These are phyloP conservation scores for Coemansia sp. DNA, from an alignment of 192 early-diverging fungal genomes.

Conservation along the genomic window DNA sequence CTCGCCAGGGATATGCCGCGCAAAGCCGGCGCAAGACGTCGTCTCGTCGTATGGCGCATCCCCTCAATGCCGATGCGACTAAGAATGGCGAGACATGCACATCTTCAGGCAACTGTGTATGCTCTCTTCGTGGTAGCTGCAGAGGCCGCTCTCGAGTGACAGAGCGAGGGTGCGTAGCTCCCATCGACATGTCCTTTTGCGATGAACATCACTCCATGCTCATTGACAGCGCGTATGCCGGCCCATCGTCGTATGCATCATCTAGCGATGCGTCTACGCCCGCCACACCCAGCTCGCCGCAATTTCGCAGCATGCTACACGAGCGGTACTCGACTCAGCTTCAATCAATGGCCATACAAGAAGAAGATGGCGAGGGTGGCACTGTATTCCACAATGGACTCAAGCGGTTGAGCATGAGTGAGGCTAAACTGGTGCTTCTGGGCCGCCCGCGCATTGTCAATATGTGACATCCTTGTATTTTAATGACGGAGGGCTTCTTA, in stretches of 20 bases:
- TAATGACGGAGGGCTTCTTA: no score
- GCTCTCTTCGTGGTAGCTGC: background rate
- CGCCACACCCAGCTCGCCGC: constrained; percentile 18
- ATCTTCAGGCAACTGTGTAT: background rate
- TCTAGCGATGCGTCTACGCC: constrained; percentile 14
- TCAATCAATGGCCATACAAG: constrained; percentile 21
- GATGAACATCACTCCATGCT: background rate
- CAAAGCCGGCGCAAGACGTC: constrained; percentile 27
- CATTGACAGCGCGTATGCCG: background rate
- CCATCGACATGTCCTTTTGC: constrained; percentile 16
- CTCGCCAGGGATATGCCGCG: constrained; percentile 43
- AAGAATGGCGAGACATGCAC: background rate
- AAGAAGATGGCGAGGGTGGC: constrained; percentile 40
- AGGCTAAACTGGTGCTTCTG: constrained; percentile 17
- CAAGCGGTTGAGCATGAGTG: constrained; percentile 38
- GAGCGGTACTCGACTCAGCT: constrained; percentile 26
- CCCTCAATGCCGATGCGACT: background rate
- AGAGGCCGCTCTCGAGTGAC: background rate
- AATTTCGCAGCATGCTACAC: constrained; percentile 13
- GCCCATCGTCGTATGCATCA: constrained; percentile 12
- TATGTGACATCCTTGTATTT: constrained; percentile 9
- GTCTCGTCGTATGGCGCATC: background rate
- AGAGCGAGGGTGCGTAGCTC: background rate
- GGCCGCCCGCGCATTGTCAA: constrained; percentile 44
- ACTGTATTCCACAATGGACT: constrained; percentile 44